Conservation (phyloP, 2,329 filamentous ascomycete genomes). For the Colletotrichum sp. region DNA sequence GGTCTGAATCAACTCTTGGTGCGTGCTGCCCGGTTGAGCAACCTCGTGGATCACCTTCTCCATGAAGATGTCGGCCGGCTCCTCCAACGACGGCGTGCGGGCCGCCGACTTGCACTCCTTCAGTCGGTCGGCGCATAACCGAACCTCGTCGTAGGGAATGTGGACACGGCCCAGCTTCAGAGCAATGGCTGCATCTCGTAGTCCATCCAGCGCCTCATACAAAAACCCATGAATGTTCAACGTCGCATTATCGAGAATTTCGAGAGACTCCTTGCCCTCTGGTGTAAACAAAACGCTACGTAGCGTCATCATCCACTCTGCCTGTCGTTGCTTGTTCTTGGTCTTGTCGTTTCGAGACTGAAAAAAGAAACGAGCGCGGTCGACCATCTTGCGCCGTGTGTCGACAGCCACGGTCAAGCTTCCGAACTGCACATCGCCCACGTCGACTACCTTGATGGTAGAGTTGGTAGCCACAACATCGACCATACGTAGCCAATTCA, state of each 20-base stretch:
- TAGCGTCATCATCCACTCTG: conserved; percentile 91
- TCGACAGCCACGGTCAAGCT: conserved; percentile 87
- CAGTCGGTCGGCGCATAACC: conserved; percentile 63
- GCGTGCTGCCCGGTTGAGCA: conserved; percentile 68
- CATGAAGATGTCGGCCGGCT: conserved; percentile 68
- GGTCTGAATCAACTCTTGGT: conserved; percentile 76
- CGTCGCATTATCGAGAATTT: conserved; percentile 86
- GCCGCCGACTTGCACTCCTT: conserved; percentile 44
- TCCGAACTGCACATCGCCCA: conserved; percentile 85
- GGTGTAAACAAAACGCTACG: conserved; percentile 89
- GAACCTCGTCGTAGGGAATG: conserved; percentile 87
- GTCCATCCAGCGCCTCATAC: conserved; percentile 82
- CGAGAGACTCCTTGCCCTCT: conserved; percentile 82
- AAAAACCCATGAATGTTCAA: conserved; percentile 92
- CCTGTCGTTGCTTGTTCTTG: conserved; percentile 68
- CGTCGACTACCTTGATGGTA: conserved; percentile 76
- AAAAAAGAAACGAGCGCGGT: conserved; percentile 87
- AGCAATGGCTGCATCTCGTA: conserved; percentile 88
- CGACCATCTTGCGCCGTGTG: conserved; percentile 88
- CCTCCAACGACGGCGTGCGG: conserved; percentile 37
- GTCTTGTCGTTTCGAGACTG: conserved; percentile 69
- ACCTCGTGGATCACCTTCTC: conserved; percentile 78
- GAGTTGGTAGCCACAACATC: conserved; percentile 87
- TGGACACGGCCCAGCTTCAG: conserved; percentile 91
- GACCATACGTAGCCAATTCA: conserved; percentile 88